Conservation (phyloP, 1,284 basidiomycete species). For the Fomes fomentarius region DNA sequence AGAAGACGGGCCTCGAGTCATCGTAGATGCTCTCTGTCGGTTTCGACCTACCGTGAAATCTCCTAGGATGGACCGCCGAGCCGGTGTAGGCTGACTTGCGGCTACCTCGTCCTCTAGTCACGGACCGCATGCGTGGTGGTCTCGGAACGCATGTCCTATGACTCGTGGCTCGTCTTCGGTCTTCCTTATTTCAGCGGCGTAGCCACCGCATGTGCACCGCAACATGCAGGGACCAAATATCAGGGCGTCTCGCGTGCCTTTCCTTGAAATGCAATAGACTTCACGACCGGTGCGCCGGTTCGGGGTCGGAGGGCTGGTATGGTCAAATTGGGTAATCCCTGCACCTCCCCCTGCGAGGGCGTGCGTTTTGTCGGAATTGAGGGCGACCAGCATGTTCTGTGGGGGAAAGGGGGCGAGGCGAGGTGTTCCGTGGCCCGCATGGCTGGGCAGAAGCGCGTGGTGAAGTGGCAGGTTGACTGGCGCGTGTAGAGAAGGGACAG, state of each 20-base stretch:
- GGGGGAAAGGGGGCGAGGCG: background rate
- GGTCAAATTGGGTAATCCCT: background rate
- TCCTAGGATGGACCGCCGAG: constrained; percentile 19
- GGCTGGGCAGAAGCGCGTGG: constrained; percentile 2
- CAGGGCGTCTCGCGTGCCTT: constrained; percentile 4
- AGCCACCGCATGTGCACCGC: constrained; percentile 10
- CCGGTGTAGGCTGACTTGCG: constrained; percentile 12
- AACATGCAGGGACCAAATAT: constrained; percentile 16
- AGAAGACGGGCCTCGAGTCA: constrained; percentile 15
- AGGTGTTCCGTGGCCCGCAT: background rate
- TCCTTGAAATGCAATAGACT: constrained; percentile 2
- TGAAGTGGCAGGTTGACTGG: constrained; percentile 15
- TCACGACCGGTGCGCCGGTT: constrained; percentile 6
- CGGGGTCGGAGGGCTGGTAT: background rate
- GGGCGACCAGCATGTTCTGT: background rate
- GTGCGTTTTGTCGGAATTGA: background rate
- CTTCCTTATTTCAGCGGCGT: background rate
- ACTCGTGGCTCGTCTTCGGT: constrained; percentile 9
- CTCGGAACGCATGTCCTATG: constrained; percentile 15
- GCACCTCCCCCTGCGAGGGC: background rate
- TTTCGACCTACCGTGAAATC: constrained; percentile 11
- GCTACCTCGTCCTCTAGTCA: constrained; percentile 10
- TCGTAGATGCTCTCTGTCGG: constrained; percentile 6
- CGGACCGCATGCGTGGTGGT: constrained; percentile 5
- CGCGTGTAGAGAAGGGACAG: constrained; percentile 18